Evolutionary conservation across 768 basidiomycete genomes (phyloP).

Genomic region (Coprinellus micaceus): DNA sequence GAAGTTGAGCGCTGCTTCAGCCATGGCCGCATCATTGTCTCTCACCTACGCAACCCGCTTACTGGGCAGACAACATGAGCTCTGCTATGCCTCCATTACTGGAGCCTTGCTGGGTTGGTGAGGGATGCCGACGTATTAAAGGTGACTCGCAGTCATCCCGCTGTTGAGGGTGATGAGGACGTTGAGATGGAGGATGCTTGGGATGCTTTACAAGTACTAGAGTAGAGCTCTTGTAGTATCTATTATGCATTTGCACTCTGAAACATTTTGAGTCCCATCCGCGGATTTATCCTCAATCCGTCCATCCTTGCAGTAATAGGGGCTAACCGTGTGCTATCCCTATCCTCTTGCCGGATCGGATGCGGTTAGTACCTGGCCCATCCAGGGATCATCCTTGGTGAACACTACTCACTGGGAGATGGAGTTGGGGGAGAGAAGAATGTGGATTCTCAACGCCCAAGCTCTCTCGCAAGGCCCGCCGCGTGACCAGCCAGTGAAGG

Average conservation of each 20-base stretch:
- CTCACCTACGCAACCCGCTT: constrained; percentile 22
- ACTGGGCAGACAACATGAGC: constrained; percentile 22
- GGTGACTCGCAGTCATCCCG: constrained; percentile 2
- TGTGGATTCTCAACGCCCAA: neutral
- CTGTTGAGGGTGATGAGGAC: constrained; percentile 13
- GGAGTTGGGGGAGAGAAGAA: neutral
- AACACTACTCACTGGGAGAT: no score
- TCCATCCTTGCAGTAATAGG: no score
- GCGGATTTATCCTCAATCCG: no score
- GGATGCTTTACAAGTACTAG: constrained; percentile 14
- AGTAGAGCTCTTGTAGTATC: neutral
- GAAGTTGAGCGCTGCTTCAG: constrained; percentile 28
- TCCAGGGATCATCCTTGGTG: no score
- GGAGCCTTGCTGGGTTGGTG: constrained; percentile 26
- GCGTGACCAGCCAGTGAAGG: neutral
- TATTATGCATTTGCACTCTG: no score
- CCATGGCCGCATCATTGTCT: constrained; percentile 21
- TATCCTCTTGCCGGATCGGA: no score
- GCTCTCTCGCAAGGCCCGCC: neutral
- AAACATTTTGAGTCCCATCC: no score
- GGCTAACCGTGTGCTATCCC: no score
- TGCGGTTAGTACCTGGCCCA: no score
- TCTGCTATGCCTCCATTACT: constrained; percentile 30
- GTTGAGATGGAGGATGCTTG: constrained; percentile 15
- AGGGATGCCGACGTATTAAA: constrained; percentile 18